Evolutionary conservation across 192 early-diverging fungal genomes (phyloP).

Genomic region (Jimgerdemannia flammicorona): DNA sequence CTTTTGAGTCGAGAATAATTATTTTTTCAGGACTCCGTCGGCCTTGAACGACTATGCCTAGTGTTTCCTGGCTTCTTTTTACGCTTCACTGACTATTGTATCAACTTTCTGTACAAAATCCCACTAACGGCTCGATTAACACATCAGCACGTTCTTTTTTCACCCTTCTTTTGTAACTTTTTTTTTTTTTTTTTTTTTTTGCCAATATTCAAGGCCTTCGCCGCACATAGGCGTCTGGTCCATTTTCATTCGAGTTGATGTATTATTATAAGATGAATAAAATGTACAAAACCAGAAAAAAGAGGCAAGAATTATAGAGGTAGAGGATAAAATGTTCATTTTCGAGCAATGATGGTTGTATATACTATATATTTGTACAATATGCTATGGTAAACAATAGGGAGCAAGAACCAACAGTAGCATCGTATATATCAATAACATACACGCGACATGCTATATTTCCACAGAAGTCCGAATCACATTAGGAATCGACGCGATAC

Average conservation of each 20-base stretch:
- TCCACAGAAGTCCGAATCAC: neutral
- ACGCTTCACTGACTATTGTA: no score
- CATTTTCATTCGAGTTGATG: no score
- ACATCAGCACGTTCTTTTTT: no score
- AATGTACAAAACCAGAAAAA: neutral
- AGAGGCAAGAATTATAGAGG: neutral
- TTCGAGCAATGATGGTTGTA: neutral
- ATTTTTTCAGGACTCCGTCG: neutral
- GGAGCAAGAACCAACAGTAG: neutral
- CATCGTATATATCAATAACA: neutral
- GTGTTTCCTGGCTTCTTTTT: no score
- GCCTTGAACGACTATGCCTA: no score
- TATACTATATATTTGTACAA: no score
- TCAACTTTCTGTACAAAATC: no score
- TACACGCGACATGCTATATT: no score
- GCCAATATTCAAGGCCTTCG: neutral
- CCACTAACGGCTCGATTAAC: no score
- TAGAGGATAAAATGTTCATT: neutral
- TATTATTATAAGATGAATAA: neutral
- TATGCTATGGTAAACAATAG: no score
- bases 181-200: constrained; percentile 7
- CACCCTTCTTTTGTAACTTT: neutral
- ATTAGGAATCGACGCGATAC: neutral
- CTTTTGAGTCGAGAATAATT: neutral
- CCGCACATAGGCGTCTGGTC: neutral